Evolutionary conservation across 441 rosid species (phyloP).

Genomic region (Erodium trifolium): DNA sequence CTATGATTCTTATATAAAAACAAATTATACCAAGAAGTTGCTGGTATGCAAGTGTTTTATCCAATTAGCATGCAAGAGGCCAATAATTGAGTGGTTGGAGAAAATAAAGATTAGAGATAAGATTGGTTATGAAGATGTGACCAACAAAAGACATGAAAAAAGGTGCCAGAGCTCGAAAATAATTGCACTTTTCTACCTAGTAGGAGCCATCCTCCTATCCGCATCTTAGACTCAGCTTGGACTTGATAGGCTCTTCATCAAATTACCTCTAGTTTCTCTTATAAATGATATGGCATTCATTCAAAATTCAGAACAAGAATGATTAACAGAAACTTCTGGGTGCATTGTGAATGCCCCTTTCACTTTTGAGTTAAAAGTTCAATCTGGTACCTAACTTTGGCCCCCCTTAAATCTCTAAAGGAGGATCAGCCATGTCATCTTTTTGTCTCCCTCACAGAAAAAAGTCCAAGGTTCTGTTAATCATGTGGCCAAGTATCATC

Average conservation of each 20-base stretch:
- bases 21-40: background rate
- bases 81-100: background rate
- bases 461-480: background rate
- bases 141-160: background rate
- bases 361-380: background rate
- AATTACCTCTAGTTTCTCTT: background rate
- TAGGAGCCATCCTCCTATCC: background rate
- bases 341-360: background rate
- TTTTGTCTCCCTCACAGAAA: background rate
- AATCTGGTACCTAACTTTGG: background rate
- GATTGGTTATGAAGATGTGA: background rate
- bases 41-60: background rate
- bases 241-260: background rate
- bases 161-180: conserved; percentile 23
- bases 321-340: background rate
- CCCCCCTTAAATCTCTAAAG: background rate
- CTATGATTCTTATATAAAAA: too few relatives aligned
- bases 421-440: background rate
- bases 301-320: background rate
- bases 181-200: conserved; percentile 10
- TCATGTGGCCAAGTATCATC: background rate
- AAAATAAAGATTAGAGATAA: background rate
- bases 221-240: background rate
- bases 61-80: background rate
- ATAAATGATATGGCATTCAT: background rate